phyloP scores from a whole-genome alignment of 129 eudicot species.

The Chrysanthemum lavandulifolium region DNA sequence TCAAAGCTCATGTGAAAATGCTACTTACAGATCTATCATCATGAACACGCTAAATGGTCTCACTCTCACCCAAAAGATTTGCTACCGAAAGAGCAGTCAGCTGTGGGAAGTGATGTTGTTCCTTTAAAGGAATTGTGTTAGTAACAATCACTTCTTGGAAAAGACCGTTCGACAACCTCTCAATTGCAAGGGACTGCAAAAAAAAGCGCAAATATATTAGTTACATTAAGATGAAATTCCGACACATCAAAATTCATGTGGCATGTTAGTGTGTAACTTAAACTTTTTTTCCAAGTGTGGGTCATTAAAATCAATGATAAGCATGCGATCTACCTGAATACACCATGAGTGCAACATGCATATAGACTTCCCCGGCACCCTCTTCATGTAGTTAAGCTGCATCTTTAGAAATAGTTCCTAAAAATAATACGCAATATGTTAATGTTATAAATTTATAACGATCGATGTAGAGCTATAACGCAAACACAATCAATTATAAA shows the following conservation, averaged over 20 bases:
- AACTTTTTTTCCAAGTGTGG: not conserved
- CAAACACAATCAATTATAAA: too few species aligned
- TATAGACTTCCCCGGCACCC: slow-evolving; percentile 88
- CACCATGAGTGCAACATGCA: slow-evolving; percentile 89
- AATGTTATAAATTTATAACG: too few species aligned
- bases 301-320: not conserved
- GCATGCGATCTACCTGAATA: slow-evolving; percentile 48
- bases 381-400: slow-evolving; percentile 57
- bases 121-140: slow-evolving; percentile 58
- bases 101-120: slow-evolving; percentile 70
- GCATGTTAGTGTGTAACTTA: not conserved
- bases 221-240: too few species aligned
- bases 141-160: slow-evolving; percentile 30
- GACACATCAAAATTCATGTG: not conserved
- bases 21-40: slow-evolving; percentile 35
- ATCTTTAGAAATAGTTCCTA: slow-evolving; percentile 40
- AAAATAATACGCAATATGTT: too few species aligned
- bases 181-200: slow-evolving; percentile 66
- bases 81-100: slow-evolving; percentile 79
- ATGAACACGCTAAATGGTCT: slow-evolving; percentile 55
- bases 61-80: slow-evolving; percentile 80
- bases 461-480: too few species aligned
- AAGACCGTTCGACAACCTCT: slow-evolving; percentile 9
- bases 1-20: slow-evolving; percentile 24
- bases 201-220: not conserved